These are phyloP conservation scores for Cymbidium sinense DNA, from an alignment of 106 monocot genomes.

Conservation along the genomic window DNA sequence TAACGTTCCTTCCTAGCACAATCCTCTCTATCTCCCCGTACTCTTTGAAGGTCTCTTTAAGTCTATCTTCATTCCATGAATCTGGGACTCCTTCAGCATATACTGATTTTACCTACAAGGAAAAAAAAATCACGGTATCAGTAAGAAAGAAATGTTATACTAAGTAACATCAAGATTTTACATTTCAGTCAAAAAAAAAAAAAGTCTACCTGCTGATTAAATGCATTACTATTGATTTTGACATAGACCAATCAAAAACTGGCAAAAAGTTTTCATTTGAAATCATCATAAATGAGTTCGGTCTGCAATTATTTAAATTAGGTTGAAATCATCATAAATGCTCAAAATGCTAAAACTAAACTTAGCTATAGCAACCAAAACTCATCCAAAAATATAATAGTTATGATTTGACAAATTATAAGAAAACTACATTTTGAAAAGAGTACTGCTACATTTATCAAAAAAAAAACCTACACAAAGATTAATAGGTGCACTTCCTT, in stretches of 20 bases:
- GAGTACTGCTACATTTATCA: no score
- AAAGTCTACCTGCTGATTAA: no score
- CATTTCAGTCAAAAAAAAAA: neutral
- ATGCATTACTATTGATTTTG: neutral
- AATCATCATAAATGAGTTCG: neutral
- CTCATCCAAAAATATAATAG: neutral
- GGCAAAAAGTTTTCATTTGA: neutral
- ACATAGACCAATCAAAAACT: neutral
- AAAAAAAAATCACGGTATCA: constrained; percentile 6
- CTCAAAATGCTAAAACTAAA: neutral
- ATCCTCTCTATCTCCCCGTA: constrained; percentile 76
- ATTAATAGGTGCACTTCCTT: no score
- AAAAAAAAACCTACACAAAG: no score
- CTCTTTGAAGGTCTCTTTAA: constrained; percentile 62
- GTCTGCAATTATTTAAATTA: neutral
- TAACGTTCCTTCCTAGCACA: constrained; percentile 76
- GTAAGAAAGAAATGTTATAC: neutral
- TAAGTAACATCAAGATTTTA: neutral
- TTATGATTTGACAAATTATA: neutral
- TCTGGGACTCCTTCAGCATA: constrained; percentile 74
- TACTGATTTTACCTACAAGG: constrained; percentile 76
- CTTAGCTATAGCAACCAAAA: neutral
- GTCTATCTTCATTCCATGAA: constrained; percentile 67
- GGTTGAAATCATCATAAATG: neutral
- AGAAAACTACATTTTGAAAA: neutral